Conservation (phyloP, 2,329 filamentous ascomycete species). For the Pezicula rhizophila region DNA sequence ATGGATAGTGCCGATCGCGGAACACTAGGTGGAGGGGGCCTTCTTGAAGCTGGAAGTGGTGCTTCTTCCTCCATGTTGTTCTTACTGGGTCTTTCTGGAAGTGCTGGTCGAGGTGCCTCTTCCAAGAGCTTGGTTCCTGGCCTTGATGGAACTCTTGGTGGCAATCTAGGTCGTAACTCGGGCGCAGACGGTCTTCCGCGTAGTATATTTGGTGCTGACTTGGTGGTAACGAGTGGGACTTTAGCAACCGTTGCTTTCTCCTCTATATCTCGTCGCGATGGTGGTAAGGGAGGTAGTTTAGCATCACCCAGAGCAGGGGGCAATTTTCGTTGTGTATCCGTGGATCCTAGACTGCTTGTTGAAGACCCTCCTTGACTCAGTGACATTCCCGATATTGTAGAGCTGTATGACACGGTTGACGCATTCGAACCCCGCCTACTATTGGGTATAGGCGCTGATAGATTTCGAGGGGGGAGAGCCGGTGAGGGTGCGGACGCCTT, state of each 20-base stretch:
- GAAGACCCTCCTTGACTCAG: conserved; percentile 37
- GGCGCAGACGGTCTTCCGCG: conserved; percentile 14
- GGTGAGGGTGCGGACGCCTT: conserved; percentile 37
- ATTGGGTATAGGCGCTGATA: conserved; percentile 32
- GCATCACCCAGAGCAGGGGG: conserved; percentile 50
- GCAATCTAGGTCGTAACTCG: conserved; percentile 29
- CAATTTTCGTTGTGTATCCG: conserved; percentile 38
- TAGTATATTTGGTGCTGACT: conserved; percentile 33
- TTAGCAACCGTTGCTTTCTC: conserved; percentile 31
- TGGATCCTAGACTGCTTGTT: conserved; percentile 41
- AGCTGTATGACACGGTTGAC: conserved; percentile 50
- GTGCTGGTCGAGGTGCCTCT: conserved; percentile 20
- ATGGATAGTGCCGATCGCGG: conserved; percentile 17
- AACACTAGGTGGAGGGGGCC: conserved; percentile 17
- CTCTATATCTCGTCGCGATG: conserved; percentile 47
- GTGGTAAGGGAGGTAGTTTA: conserved; percentile 52
- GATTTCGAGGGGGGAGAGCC: conserved; percentile 43
- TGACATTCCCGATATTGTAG: conserved; percentile 47
- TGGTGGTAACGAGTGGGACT: conserved; percentile 31
- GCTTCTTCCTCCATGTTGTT: conserved; percentile 6
- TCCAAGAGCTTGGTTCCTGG: conserved; percentile 31
- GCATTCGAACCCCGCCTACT: conserved; percentile 47
- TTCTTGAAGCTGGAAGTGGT: conserved; percentile 12
- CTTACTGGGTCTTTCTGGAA: conserved; percentile 16
- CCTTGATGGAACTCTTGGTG: conserved; percentile 46